phyloP scores from a whole-genome alignment of 83 land plant species.

The Diphasiastrum complanatum region DNA sequence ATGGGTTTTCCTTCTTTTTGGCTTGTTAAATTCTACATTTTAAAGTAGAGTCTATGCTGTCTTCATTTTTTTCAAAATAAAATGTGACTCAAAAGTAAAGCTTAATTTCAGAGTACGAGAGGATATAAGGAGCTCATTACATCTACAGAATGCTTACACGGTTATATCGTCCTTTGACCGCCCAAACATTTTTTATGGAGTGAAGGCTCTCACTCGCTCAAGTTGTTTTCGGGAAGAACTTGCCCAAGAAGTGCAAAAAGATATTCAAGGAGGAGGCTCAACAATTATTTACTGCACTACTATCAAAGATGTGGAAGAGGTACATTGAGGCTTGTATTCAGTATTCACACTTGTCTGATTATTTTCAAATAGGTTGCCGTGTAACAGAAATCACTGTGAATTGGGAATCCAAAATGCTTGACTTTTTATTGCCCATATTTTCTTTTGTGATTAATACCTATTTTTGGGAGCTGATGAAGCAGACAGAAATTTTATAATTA shows the following conservation, averaged over 20 bases:
- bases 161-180: conserved; percentile 71
- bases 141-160: conserved; percentile 45
- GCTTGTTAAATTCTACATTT: no score
- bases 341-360: background rate
- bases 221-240: conserved; percentile 52
- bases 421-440: no score
- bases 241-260: conserved; percentile 49
- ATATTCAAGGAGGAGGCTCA: conserved; percentile 44
- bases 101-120: conserved; percentile 47
- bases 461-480: no score
- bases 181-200: conserved; percentile 71
- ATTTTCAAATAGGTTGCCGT: background rate
- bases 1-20: no score
- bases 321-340: conserved; percentile 7
- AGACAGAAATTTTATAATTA: no score
- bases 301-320: conserved; percentile 75
- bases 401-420: no score
- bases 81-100: no score
- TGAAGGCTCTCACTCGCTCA: conserved; percentile 39
- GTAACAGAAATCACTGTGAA: no score
- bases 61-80: no score
- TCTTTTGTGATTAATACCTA: no score
- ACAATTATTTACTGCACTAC: conserved; percentile 78
- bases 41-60: no score
- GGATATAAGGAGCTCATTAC: conserved; percentile 56